Conservation (phyloP, 805 yeast species). For the Candida montana region DNA sequence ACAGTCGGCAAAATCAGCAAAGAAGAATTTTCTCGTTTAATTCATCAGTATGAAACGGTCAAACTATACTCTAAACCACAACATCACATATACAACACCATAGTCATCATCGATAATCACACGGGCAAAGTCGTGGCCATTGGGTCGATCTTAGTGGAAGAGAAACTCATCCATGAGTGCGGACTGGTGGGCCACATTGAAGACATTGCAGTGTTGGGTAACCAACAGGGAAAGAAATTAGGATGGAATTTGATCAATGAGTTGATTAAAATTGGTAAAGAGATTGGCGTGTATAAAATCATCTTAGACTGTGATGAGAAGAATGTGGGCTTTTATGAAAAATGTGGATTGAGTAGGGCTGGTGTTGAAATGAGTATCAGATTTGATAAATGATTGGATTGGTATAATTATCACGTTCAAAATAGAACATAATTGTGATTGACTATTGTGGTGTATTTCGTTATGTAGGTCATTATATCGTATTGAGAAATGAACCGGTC, state of each 20-base stretch:
- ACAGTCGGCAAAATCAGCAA: constrained; percentile 70
- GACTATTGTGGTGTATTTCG: background rate
- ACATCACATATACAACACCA: constrained; percentile 50
- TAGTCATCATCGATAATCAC: constrained; percentile 54
- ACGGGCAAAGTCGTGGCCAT: constrained; percentile 63
- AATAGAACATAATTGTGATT: background rate
- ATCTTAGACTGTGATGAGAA: constrained; percentile 84
- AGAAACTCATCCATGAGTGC: constrained; percentile 76
- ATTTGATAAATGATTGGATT: constrained; percentile 19
- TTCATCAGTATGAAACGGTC: constrained; percentile 52
- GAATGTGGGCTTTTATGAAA: constrained; percentile 80
- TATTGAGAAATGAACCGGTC: too few species aligned
- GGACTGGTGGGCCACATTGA: constrained; percentile 92
- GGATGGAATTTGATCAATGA: constrained; percentile 64
- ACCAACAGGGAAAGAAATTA: constrained; percentile 78
- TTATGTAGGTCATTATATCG: too few species aligned
- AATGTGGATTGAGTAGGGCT: constrained; percentile 68
- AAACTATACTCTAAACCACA: constrained; percentile 19
- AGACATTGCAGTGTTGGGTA: constrained; percentile 74
- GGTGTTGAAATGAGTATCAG: constrained; percentile 68
- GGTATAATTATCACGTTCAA: background rate
- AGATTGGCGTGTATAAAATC: constrained; percentile 75
- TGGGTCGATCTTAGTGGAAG: constrained; percentile 77
- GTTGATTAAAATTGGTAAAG: constrained; percentile 53
- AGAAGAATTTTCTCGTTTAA: constrained; percentile 43